Conservation (phyloP, 768 basidiomycete genomes). For the Hypholoma sublateritium region DNA sequence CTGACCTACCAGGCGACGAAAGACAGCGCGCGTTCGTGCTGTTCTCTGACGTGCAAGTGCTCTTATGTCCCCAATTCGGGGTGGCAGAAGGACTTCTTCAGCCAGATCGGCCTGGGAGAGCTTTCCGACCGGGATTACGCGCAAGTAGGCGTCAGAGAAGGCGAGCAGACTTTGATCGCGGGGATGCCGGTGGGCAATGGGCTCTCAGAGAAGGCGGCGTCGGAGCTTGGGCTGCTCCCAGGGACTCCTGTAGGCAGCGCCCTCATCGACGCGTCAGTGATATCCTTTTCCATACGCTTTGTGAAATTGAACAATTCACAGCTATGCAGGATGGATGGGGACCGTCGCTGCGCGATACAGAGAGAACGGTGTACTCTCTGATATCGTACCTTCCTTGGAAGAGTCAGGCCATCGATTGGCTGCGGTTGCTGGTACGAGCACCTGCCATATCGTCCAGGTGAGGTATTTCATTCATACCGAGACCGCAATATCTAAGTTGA, state of each 20-base stretch:
- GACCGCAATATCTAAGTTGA: background rate
- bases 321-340: slow-evolving; percentile 96
- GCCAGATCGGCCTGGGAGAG: slow-evolving; percentile 75
- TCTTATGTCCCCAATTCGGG: slow-evolving; percentile 84
- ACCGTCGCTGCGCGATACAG: slow-evolving; percentile 81
- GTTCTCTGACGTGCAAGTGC: slow-evolving; percentile 94
- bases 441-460: slow-evolving; percentile 92
- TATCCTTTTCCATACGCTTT: background rate
- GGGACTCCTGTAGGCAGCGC: slow-evolving; percentile 94
- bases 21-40: slow-evolving; percentile 76
- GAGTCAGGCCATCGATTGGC: slow-evolving; percentile 85
- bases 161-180: slow-evolving; percentile 68
- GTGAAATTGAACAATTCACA: slow-evolving; percentile 20
- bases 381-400: slow-evolving; percentile 56
- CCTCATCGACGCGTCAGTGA: slow-evolving; percentile 87
- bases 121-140: slow-evolving; percentile 68
- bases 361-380: slow-evolving; percentile 51
- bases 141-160: slow-evolving; percentile 70
- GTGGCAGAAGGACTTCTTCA: slow-evolving; percentile 90
- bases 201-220: slow-evolving; percentile 73
- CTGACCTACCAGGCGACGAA: slow-evolving; percentile 90
- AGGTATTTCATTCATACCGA: background rate
- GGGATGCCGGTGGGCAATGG: slow-evolving; percentile 85
- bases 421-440: slow-evolving; percentile 94
- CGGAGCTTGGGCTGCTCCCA: slow-evolving; percentile 79